Percentiles rank a stretch among this genome's conserved stretches.
Evolutionary conservation across 306 rosid species (phyloP).

Genomic region (Arachis hypogaea): DNA sequence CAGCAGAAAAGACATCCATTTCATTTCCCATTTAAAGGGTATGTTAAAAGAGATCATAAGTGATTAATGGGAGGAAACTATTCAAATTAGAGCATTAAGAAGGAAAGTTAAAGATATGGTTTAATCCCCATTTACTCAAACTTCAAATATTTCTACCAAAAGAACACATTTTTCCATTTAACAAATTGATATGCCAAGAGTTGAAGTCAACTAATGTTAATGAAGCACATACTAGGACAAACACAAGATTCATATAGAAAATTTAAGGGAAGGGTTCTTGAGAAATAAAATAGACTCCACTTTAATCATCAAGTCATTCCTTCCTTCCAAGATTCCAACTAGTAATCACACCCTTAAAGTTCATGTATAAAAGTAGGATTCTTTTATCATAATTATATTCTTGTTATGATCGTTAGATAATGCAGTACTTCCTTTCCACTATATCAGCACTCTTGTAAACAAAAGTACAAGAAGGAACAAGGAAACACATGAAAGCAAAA

Average conservation of each 20-base stretch:
- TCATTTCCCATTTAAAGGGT: conserved; percentile 8
- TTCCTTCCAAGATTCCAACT: too few species aligned
- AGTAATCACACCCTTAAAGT: too few species aligned
- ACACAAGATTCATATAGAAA: not conserved
- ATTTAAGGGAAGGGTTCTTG: not conserved
- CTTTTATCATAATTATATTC: too few species aligned
- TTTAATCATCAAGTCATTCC: too few species aligned
- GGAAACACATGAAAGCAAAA: not conserved
- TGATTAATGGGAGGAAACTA: conserved; percentile 5
- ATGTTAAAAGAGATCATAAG: not conserved
- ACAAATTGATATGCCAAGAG: conserved; percentile 10
- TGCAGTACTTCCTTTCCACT: not conserved
- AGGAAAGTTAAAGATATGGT: too few species aligned
- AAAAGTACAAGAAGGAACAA: not conserved
- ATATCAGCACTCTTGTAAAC: not conserved
- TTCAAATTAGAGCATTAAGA: conserved; percentile 1
- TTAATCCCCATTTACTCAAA: not conserved
- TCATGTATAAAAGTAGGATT: too few species aligned
- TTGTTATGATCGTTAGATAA: not conserved
- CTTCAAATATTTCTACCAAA: not conserved
- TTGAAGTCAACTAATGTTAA: conserved; percentile 8
- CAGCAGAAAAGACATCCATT: not conserved
- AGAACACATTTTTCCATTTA: not conserved
- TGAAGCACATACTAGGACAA: not conserved
- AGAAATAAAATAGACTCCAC: too few species aligned